These are phyloP conservation scores for Mycena venus DNA, from an alignment of 768 basidiomycete genomes.

Conservation along the genomic window DNA sequence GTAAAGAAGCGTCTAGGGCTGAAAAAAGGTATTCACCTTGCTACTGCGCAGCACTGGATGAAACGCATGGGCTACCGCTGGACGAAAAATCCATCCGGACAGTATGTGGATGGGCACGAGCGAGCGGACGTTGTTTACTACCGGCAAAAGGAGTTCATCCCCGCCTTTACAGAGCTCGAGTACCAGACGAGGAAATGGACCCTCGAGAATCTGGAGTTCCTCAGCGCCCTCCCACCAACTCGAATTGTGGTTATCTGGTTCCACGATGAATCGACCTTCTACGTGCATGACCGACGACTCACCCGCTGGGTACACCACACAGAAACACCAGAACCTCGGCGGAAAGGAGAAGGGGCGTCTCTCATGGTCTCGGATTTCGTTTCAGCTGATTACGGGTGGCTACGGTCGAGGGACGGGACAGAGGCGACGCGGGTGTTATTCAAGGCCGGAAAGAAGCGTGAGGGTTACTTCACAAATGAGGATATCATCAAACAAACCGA, in stretches of 20 bases:
- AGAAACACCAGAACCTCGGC: slow-evolving; percentile 41
- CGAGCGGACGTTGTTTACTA: slow-evolving; percentile 50
- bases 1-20: slow-evolving; percentile 26
- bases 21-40: slow-evolving; percentile 33
- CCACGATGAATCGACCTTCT: slow-evolving; percentile 57
- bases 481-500: slow-evolving; percentile 44
- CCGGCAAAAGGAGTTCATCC: slow-evolving; percentile 41
- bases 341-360: slow-evolving; percentile 56
- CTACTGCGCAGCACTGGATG: slow-evolving; percentile 45
- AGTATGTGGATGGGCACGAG: slow-evolving; percentile 51
- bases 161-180: slow-evolving; percentile 24
- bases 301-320: slow-evolving; percentile 45
- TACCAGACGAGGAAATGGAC: slow-evolving; percentile 1
- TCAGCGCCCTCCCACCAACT: slow-evolving; percentile 44
- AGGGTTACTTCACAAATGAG: slow-evolving; percentile 48
- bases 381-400: slow-evolving; percentile 46
- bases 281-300: slow-evolving; percentile 49
- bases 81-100: slow-evolving; percentile 29
- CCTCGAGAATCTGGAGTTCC: slow-evolving; percentile 9
- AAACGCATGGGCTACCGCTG: slow-evolving; percentile 34
- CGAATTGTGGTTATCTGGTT: slow-evolving; percentile 48
- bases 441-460: too few species aligned
- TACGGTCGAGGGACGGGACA: slow-evolving; percentile 35
- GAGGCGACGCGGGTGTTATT: slow-evolving; percentile 34
- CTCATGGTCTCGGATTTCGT: slow-evolving; percentile 55